Conservation (phyloP, 2,329 filamentous ascomycete genomes). For the Dactylellina haptotyla region DNA sequence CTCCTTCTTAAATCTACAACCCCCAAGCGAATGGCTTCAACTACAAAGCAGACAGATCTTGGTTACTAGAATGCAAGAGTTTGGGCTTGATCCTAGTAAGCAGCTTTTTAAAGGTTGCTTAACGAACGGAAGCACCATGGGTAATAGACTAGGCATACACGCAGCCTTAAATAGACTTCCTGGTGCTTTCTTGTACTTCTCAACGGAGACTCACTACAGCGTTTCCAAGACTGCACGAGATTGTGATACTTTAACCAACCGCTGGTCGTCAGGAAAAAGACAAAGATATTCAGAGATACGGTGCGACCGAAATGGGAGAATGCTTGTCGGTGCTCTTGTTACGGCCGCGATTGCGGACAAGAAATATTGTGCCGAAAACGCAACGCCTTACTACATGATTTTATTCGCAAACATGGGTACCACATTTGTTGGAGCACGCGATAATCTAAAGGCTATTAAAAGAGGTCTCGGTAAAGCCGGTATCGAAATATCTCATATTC, state of each 20-base stretch:
- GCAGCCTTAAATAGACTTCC: slow-evolving; percentile 15
- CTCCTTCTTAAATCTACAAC: slow-evolving; percentile 2
- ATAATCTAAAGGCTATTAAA: slow-evolving; percentile 20
- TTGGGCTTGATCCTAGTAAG: slow-evolving; percentile 1
- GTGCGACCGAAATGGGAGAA: slow-evolving; percentile 19
- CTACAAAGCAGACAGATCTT: neutral
- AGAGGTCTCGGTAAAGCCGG: neutral
- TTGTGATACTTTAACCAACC: slow-evolving; percentile 16
- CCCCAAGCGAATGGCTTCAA: slow-evolving; percentile 12
- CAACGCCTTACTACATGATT: slow-evolving; percentile 15
- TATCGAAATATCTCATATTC: neutral
- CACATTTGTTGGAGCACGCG: slow-evolving; percentile 29
- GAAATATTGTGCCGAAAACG: neutral
- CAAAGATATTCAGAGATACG: slow-evolving; percentile 10
- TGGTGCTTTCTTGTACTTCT: slow-evolving; percentile 24
- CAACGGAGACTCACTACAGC: slow-evolving; percentile 31
- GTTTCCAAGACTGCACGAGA: slow-evolving; percentile 24
- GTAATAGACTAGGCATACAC: slow-evolving; percentile 41
- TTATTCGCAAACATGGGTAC: slow-evolving; percentile 29
- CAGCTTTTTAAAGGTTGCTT: slow-evolving; percentile 2
- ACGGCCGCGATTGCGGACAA: slow-evolving; percentile 8
- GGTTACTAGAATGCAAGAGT: slow-evolving; percentile 6
- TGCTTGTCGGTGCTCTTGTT: neutral
- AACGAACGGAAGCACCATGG: slow-evolving; percentile 40
- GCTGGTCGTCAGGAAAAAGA: neutral